A percentile compares a stretch with the other conserved stretches of the same genome.
phyloP scores from a whole-genome alignment of 371 early-diverging fungal genomes.

The Mucor mucedo region DNA sequence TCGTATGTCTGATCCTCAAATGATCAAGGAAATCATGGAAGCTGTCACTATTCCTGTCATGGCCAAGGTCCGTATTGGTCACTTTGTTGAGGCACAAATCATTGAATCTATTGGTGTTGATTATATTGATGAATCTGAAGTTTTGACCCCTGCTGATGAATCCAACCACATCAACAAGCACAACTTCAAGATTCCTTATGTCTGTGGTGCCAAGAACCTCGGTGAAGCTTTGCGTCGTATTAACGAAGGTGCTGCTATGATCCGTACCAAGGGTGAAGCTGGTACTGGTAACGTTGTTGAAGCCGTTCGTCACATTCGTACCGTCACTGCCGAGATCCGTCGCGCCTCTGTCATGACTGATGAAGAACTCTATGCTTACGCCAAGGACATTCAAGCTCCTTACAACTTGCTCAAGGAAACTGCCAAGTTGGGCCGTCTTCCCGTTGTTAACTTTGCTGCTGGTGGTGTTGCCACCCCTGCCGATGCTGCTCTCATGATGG shows the following conservation, averaged over 20 bases:
- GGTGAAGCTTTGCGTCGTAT: constrained; percentile 97
- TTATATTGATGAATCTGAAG: constrained; percentile 97
- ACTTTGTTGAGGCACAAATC: constrained; percentile 98
- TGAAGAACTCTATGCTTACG: constrained; percentile 81
- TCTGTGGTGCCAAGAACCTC: constrained; percentile 95
- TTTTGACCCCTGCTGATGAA: constrained; percentile 95
- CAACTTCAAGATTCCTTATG: constrained; percentile 91
- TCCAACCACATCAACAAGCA: constrained; percentile 93
- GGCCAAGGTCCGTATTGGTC: constrained; percentile 98
- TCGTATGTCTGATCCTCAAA: constrained; percentile 97
- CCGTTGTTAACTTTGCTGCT: constrained; percentile 98
- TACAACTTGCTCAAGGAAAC: constrained; percentile 89
- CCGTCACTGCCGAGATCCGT: constrained; percentile 85
- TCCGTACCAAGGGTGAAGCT: constrained; percentile 98
- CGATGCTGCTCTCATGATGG: constrained; percentile 96
- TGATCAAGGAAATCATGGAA: constrained; percentile 94
- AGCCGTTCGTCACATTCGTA: constrained; percentile 94
- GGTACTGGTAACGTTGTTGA: constrained; percentile 97
- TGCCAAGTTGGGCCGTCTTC: constrained; percentile 87
- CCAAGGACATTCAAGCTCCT: constrained; percentile 94
- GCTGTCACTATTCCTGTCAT: constrained; percentile 98
- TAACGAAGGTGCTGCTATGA: constrained; percentile 97
- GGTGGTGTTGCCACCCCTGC: constrained; percentile 97
- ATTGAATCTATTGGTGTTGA: constrained; percentile 90
- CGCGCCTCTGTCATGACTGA: constrained; percentile 73